These are phyloP conservation scores for Entamoeba histolytica DNA, from an alignment of 208 protist species.

Conservation along the genomic window DNA sequence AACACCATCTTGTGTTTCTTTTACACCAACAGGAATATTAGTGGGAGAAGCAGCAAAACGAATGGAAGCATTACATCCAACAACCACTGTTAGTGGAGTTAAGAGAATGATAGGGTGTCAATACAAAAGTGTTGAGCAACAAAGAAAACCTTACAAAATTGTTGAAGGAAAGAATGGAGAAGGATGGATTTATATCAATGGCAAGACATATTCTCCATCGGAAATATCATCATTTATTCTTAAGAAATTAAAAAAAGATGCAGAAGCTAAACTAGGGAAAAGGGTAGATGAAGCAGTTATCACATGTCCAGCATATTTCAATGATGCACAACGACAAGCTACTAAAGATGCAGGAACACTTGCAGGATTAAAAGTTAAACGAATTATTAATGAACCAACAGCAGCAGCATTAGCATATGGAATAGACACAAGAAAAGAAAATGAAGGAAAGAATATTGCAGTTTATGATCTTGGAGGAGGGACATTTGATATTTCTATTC, in stretches of 20 bases:
- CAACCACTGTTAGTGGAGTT: constrained; percentile 37
- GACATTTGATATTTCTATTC: constrained; percentile 93
- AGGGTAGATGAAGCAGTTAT: constrained; percentile 70
- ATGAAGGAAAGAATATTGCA: constrained; percentile 28
- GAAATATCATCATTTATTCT: constrained; percentile 82
- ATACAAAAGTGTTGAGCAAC: not conserved
- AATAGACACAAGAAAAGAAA: constrained; percentile 34
- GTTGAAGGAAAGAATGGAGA: not conserved
- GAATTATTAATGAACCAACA: constrained; percentile 51
- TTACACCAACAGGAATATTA: constrained; percentile 33
- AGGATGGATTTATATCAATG: constrained; percentile 22
- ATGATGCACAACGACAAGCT: constrained; percentile 90
- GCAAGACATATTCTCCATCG: constrained; percentile 63
- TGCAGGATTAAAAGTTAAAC: constrained; percentile 75
- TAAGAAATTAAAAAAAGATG: constrained; percentile 76
- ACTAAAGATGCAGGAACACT: constrained; percentile 89
- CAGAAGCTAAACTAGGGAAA: constrained; percentile 73
- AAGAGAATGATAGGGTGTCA: constrained; percentile 3
- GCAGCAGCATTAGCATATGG: constrained; percentile 51
- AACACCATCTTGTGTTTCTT: constrained; percentile 50
- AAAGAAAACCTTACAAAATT: not conserved
- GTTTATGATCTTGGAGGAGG: constrained; percentile 84
- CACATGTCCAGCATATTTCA: constrained; percentile 96
- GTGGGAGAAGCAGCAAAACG: constrained; percentile 49
- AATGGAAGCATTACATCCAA: constrained; percentile 44